Evolutionary conservation across 169 alveolate species (phyloP).

Genomic region (Plasmodium yoelii): DNA sequence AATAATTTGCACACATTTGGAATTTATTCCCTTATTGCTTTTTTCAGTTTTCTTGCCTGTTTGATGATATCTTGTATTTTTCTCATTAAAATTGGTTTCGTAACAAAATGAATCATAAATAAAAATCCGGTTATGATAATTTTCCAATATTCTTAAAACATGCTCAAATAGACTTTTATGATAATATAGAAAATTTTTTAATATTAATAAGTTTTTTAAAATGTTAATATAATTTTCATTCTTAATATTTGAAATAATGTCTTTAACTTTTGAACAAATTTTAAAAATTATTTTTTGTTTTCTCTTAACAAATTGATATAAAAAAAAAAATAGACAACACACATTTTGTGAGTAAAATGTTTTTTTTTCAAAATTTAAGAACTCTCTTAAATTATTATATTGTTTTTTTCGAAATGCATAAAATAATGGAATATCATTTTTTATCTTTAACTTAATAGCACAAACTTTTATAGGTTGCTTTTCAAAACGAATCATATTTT

Average conservation of each 20-base stretch:
- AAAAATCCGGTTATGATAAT: no score
- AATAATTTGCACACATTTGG: no score
- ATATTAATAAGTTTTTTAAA: conserved; percentile 3
- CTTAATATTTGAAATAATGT: conserved; percentile 4
- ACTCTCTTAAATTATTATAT: not conserved
- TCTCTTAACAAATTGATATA: not conserved
- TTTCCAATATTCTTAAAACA: not conserved
- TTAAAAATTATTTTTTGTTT: not conserved
- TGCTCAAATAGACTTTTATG: not conserved
- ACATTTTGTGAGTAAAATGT: not conserved
- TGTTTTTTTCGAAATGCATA: not conserved
- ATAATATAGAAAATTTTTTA: conserved; percentile 12
- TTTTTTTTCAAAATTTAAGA: not conserved
- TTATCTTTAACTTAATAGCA: no score
- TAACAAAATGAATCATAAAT: no score
- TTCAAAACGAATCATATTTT: no score
- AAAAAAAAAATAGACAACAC: no score
- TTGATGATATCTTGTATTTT: no score
- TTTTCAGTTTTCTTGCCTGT: no score
- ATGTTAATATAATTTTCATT: conserved; percentile 16
- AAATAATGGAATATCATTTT: no score
- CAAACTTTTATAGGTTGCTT: no score
- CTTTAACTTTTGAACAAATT: conserved; percentile 7
- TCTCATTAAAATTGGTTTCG: no score
- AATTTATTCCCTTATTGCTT: no score